Evolutionary conservation across 257 asterid species (phyloP).

Genomic region (Petunia secreta): DNA sequence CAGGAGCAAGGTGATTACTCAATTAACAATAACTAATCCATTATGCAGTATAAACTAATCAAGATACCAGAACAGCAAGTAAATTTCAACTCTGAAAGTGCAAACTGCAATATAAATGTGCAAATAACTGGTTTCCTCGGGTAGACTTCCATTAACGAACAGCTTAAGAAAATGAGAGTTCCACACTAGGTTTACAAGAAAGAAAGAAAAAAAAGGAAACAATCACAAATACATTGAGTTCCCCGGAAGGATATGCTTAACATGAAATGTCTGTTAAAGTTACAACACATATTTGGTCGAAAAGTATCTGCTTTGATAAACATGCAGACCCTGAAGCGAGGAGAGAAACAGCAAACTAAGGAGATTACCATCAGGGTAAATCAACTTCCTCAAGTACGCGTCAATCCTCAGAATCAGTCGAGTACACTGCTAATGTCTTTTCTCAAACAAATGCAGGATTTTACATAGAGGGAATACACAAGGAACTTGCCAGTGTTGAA

Average conservation of each 20-base stretch:
- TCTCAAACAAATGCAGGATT: conserved; percentile 1
- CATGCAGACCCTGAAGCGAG: not conserved
- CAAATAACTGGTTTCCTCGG: not conserved
- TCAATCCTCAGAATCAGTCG: not conserved
- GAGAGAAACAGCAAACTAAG: not conserved
- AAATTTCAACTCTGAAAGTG: not conserved
- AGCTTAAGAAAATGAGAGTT: not conserved
- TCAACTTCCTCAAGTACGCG: not conserved
- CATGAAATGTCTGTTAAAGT: conserved; percentile 17
- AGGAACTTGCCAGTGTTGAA: conserved; percentile 45
- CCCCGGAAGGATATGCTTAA: not conserved
- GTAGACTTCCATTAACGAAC: not conserved
- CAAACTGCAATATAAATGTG: not conserved
- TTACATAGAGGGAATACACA: conserved; percentile 52
- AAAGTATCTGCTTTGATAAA: not conserved
- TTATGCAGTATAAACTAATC: not conserved
- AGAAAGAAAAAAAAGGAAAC: not conserved
- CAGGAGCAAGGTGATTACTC: not conserved
- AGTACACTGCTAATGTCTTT: conserved; percentile 2
- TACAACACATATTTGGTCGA: conserved; percentile 1
- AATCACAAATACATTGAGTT: conserved; percentile 9
- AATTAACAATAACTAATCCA: too few relatives aligned
- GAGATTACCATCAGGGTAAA: not conserved
- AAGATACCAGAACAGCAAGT: not conserved
- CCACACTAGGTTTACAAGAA: not conserved